Evolutionary conservation across 139 green algal species (phyloP).

Genomic region (Haematococcus lacustris): DNA sequence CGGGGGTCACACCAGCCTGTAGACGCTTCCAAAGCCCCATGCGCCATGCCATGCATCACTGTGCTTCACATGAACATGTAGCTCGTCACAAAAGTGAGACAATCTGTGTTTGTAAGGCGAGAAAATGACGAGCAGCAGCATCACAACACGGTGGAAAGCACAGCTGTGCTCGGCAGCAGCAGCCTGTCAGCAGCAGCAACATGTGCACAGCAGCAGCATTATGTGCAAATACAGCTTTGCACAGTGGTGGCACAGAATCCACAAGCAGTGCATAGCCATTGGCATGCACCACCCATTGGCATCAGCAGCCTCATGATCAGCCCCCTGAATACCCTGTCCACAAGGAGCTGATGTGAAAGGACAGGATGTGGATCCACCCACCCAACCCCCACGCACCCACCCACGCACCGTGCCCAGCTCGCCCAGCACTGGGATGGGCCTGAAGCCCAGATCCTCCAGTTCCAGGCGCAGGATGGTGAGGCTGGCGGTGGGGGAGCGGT

Average conservation of each 20-base stretch:
- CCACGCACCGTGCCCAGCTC: conserved; percentile 12
- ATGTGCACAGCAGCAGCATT: conserved; percentile 6
- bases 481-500: conserved; percentile 2
- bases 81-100: too few species aligned
- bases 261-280: neutral
- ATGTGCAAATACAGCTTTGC: too few species aligned
- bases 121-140: too few species aligned
- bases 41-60: too few species aligned
- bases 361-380: neutral
- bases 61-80: too few species aligned
- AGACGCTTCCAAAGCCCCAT: too few species aligned
- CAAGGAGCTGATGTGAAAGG: neutral
- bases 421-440: conserved; percentile 40
- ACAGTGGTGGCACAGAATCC: neutral
- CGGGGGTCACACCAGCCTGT: too few species aligned
- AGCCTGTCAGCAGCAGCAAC: neutral
- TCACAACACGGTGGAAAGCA: too few species aligned
- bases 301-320: neutral
- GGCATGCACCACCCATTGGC: neutral
- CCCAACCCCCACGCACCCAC: neutral
- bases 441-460: conserved; percentile 58
- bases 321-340: neutral
- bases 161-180: too few species aligned
- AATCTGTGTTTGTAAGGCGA: too few species aligned
- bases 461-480: conserved; percentile 48